Base-by-base conservation (phyloP, 192 early-diverging fungal genomes). In the Podila epigama region DNA sequence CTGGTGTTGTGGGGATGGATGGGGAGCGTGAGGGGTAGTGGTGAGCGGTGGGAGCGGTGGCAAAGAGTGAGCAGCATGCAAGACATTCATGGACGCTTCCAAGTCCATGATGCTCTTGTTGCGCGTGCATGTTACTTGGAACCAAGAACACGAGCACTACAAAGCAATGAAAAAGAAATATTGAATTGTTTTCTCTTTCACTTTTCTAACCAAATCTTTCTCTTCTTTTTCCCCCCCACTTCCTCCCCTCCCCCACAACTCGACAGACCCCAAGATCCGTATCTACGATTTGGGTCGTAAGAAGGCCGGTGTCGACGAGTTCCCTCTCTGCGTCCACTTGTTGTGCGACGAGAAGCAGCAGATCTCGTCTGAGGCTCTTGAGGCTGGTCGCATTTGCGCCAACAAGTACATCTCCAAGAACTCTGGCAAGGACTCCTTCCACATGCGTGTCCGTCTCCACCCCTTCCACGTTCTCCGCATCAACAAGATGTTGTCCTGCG, bases 401-500 rank as follows among this genome's bases (percentile, higher is more conserved):
- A 99, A 99, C 93, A 98, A 98, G 91, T 99, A 97, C 90, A 97
- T 99, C 68, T 86, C 92, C 85, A 99, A 99, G 90, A 83, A 82
- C 56, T 88, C 96, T 32, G 97, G 97, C 56, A 99, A 99, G 90
- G 97, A 98, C 79, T 95, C 96, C 48, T 99, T 98, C 96, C 97
- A 99, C 86, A 87, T 99, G 93, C 91, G 97, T 69, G 89, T 99
- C 67, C 92, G 97, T 75, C 95, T 99, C 64, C 97, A 98, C 84
- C 97, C 96, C 28, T 98, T 93, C 93, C 97, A 99, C 84, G 97
- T 99, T 29, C 85, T 95, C 72, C 95, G 97, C 67, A 99, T 99
- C 93, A 98, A 99, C 92, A 99, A 99, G 89, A 99, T 99, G 97
- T 89, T 98, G 85, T 97, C 95, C 62, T 99, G 97, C 84, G 97